Conservation (phyloP, 2,329 filamentous ascomycete genomes). For the Zymoseptoria tritici region DNA sequence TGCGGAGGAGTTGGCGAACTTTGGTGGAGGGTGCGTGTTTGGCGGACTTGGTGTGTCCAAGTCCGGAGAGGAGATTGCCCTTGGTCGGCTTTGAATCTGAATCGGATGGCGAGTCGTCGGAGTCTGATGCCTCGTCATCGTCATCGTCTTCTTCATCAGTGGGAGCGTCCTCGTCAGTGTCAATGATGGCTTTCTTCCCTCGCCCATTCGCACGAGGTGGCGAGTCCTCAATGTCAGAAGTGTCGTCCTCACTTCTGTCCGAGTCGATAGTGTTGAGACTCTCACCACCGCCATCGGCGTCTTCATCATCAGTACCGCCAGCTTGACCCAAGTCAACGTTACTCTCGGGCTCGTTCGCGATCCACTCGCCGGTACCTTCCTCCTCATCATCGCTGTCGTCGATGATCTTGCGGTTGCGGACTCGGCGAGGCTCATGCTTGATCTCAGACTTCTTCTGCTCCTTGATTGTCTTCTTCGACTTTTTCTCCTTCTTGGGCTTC, state of each 20-base stretch:
- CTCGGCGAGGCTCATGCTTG: constrained; percentile 25
- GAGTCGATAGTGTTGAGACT: constrained; percentile 68
- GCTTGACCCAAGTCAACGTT: constrained; percentile 51
- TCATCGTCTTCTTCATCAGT: constrained; percentile 37
- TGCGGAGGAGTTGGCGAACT: constrained; percentile 74
- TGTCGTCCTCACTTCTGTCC: constrained; percentile 49
- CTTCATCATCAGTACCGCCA: constrained; percentile 78
- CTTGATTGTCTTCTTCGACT: constrained; percentile 17
- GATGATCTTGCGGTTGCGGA: constrained; percentile 50
- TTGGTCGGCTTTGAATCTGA: constrained; percentile 38
- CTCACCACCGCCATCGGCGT: constrained; percentile 80
- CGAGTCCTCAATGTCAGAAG: constrained; percentile 39
- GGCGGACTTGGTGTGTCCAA: constrained; percentile 17
- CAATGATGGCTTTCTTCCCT: constrained; percentile 16
- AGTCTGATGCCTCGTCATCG: constrained; percentile 33
- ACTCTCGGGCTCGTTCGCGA: constrained; percentile 63
- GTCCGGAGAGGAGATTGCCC: constrained; percentile 15
- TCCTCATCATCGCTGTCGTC: constrained; percentile 55
- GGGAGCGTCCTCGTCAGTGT: constrained; percentile 34
- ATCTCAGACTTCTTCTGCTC: constrained; percentile 22
- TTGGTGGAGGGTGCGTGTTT: constrained; percentile 71
- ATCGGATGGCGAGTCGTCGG: constrained; percentile 19
- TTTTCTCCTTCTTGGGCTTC: constrained; percentile 39
- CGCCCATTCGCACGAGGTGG: constrained; percentile 22
- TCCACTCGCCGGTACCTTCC: constrained; percentile 62